Evolutionary conservation across 805 yeast genomes (phyloP).

Genomic region (Danielozyma ontarioensis): DNA sequence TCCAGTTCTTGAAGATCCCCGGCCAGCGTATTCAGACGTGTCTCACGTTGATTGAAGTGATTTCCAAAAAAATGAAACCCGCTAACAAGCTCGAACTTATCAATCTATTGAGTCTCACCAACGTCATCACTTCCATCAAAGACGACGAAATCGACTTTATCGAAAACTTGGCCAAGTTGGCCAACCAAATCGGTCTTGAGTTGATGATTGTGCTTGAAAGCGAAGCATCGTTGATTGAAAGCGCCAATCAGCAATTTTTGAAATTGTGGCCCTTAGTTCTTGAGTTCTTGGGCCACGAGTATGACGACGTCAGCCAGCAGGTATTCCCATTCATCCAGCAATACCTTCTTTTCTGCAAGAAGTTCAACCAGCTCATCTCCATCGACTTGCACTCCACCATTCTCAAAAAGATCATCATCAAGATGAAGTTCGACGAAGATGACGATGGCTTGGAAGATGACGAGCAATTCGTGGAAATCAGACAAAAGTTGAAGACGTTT

Average conservation of each 20-base stretch:
- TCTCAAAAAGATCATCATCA: constrained; percentile 64
- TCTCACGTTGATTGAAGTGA: constrained; percentile 54
- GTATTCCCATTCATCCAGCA: constrained; percentile 77
- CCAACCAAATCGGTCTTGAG: constrained; percentile 72
- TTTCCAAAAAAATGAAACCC: constrained; percentile 75
- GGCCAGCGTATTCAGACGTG: constrained; percentile 56
- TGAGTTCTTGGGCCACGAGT: constrained; percentile 69
- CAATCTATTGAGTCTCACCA: constrained; percentile 61
- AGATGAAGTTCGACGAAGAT: constrained; percentile 78
- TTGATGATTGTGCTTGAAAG: constrained; percentile 59
- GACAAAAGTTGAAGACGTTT: constrained; percentile 67
- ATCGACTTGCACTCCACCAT: constrained; percentile 56
- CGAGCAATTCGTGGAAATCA: constrained; percentile 74
- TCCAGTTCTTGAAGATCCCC: constrained; percentile 47
- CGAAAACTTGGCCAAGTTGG: constrained; percentile 70
- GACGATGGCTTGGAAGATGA: constrained; percentile 58
- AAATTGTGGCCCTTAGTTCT: constrained; percentile 70
- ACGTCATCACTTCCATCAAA: constrained; percentile 34
- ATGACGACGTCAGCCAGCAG: constrained; percentile 82
- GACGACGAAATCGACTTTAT: constrained; percentile 57
- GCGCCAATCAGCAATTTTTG: constrained; percentile 43
- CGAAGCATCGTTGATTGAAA: constrained; percentile 36
- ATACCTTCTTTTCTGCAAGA: constrained; percentile 66
- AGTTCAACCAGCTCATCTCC: constrained; percentile 31
- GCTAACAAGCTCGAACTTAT: constrained; percentile 65